These are phyloP conservation scores for Peronospora belbahrii DNA, from an alignment of 352 stramenopile genomes.

Conservation along the genomic window DNA sequence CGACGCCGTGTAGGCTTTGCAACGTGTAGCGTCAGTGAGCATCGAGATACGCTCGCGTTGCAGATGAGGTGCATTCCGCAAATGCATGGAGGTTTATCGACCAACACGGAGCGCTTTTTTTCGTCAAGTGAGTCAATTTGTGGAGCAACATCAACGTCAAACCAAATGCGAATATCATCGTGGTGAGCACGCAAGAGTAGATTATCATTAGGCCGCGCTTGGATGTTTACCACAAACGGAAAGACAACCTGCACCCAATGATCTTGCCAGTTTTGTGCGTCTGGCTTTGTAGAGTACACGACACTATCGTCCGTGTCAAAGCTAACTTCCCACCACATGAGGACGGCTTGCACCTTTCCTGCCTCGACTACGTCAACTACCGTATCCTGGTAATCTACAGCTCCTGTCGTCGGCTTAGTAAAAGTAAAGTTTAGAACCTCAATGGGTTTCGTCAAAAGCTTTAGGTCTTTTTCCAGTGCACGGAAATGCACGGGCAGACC, in stretches of 20 bases:
- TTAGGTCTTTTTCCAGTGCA: constrained; percentile 30
- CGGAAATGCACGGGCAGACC: constrained; percentile 60
- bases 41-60: constrained; percentile 76
- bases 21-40: constrained; percentile 45
- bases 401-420: constrained; percentile 24
- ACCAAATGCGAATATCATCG: constrained; percentile 76
- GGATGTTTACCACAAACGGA: constrained; percentile 33
- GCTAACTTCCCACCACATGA: constrained; percentile 78
- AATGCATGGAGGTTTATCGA: constrained; percentile 51
- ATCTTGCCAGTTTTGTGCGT: constrained; percentile 73
- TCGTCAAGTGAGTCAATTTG: constrained; percentile 26
- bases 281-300: constrained; percentile 60
- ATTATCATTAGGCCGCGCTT: constrained; percentile 14
- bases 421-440: constrained; percentile 67
- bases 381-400: constrained; percentile 29
- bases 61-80: constrained; percentile 73
- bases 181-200: constrained; percentile 52
- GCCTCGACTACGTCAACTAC: constrained; percentile 24
- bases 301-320: constrained; percentile 45
- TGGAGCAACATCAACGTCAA: constrained; percentile 37
- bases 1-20: constrained; percentile 32
- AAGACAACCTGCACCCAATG: constrained; percentile 80
- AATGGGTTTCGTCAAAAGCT: constrained; percentile 33
- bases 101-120: constrained; percentile 16
- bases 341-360: constrained; percentile 50